Base-by-base conservation (phyloP, 768 basidiomycete species). In the Floccularia luteovirens region DNA sequence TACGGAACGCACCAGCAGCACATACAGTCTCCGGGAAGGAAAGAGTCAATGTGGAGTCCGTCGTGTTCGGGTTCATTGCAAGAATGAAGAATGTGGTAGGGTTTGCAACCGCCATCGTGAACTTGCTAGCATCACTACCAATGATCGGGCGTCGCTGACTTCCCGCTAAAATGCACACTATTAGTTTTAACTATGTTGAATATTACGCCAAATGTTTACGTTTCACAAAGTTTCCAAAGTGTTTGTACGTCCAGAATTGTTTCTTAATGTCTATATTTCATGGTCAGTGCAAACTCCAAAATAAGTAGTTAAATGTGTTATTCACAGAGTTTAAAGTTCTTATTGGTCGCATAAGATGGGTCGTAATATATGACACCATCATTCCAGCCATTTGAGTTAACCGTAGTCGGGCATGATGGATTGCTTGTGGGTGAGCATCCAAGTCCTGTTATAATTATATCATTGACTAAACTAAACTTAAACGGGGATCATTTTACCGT, bases 361-460 rank as follows among this genome's bases (percentile, higher is more conserved):
- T 69, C 69, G 36, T 71, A 71, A 47, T 67, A 70, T 11, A 67
- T 61, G 41, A 63, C 35, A 5, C 58, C 58, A 36, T 63, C 61
- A 42, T 58, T 68, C 68, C 68, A 71, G 13, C 69, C 69, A 31
- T 55, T 51, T 0, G 61, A 52, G 43, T 71, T 69, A 14, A 58
- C 40, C 1, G 51, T 56, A 5, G 58, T 61, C 6, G 58, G 49
- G 20, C 68, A 71, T 2, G 52, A 51, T 0, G 62, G 42, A 38
- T 58, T 58, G 22, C 48, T 58, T 23, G 55, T 39, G 3, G 67
- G 66, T 2, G 60, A 48, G 43, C 68, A 71, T 1, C 68, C 69
- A 16, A 69, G 44, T 28, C 49, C 67, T 66, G 22, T 5, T 8
- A 8, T 21, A 19, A 25, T 7, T 14, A 11, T 10, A n/a, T 16